Conservation (phyloP, 1,284 basidiomycete genomes). For the Ceratobasidium sp. region DNA sequence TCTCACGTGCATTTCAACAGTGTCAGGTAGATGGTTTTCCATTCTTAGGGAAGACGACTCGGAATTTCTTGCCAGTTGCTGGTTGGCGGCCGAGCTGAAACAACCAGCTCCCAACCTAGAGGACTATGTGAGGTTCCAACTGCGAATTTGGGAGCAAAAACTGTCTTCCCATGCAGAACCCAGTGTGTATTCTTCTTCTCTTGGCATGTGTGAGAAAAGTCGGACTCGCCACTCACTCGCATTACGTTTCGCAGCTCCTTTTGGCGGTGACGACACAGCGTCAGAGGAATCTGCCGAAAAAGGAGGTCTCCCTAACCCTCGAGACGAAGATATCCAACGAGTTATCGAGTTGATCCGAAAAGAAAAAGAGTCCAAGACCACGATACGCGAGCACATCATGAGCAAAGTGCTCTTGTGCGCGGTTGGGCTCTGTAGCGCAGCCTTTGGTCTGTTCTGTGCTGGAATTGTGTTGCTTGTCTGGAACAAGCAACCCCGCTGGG, state of each 20-base stretch:
- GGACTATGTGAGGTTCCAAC: constrained; percentile 32
- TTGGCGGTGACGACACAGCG: not conserved
- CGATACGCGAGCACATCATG: constrained; percentile 17
- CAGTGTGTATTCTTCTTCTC: not conserved
- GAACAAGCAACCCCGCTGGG: constrained; percentile 21
- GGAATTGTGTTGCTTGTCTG: constrained; percentile 30
- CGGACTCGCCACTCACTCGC: not conserved
- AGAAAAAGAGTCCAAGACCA: not conserved
- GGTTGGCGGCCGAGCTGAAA: constrained; percentile 31
- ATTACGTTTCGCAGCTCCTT: not conserved
- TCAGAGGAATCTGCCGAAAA: constrained; percentile 8
- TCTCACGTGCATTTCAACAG: constrained; percentile 7
- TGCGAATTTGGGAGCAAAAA: constrained; percentile 23
- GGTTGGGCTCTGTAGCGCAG: not conserved
- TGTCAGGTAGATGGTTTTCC: constrained; percentile 33
- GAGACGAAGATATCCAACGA: constrained; percentile 31
- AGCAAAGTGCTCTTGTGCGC: constrained; percentile 21
- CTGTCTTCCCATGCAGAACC: not conserved
- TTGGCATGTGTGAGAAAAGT: not conserved
- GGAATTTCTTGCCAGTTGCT: constrained; percentile 31
- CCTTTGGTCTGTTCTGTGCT: constrained; percentile 23
- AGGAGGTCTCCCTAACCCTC: constrained; percentile 12
- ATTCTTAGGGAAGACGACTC: constrained; percentile 37
- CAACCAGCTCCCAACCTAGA: constrained; percentile 8
- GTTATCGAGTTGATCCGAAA: constrained; percentile 3